A percentile compares a stretch with the other conserved stretches of the same genome.
Conservation (phyloP, 805 yeast genomes). For the Hanseniaspora hatyaiensis region DNA sequence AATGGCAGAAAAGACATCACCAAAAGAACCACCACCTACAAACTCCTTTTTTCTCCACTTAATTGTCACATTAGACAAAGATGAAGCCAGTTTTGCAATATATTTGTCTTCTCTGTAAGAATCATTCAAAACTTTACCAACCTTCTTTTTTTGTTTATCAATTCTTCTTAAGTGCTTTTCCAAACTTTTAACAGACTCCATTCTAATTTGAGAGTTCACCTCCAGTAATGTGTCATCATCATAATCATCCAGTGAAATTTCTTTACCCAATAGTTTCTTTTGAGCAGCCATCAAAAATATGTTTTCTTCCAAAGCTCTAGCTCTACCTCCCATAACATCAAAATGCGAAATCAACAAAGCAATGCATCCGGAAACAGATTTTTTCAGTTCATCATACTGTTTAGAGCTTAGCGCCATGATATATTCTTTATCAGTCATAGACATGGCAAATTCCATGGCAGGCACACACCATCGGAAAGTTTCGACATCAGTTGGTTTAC, state of each 20-base stretch:
- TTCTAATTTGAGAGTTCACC: slow-evolving; percentile 54
- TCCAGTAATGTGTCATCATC: slow-evolving; percentile 45
- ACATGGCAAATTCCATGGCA: slow-evolving; percentile 93
- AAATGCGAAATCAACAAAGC: slow-evolving; percentile 86
- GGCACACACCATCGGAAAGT: slow-evolving; percentile 94
- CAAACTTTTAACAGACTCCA: slow-evolving; percentile 51
- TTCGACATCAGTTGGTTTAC: slow-evolving; percentile 79
- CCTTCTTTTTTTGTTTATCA: slow-evolving; percentile 35
- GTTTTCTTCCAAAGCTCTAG: slow-evolving; percentile 48
- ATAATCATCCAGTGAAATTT: slow-evolving; percentile 34
- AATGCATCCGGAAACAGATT: slow-evolving; percentile 89
- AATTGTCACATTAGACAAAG: slow-evolving; percentile 77
- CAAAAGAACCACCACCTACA: slow-evolving; percentile 93
- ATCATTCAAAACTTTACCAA: slow-evolving; percentile 84
- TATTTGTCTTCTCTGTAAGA: slow-evolving; percentile 79
- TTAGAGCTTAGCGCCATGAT: slow-evolving; percentile 68
- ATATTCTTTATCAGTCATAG: slow-evolving; percentile 80
- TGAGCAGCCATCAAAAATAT: slow-evolving; percentile 35
- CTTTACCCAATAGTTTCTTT: slow-evolving; percentile 24
- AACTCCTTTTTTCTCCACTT: slow-evolving; percentile 95
- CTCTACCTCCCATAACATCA: slow-evolving; percentile 96
- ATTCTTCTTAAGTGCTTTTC: slow-evolving; percentile 40
- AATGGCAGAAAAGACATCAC: slow-evolving; percentile 82
- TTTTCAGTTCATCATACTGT: slow-evolving; percentile 58
- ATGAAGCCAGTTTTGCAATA: slow-evolving; percentile 73